Evolutionary conservation across 148 eudicot species (phyloP), one percentile per base, ranked within the genome.

Genomic region (Diospyros lotus): DNA sequence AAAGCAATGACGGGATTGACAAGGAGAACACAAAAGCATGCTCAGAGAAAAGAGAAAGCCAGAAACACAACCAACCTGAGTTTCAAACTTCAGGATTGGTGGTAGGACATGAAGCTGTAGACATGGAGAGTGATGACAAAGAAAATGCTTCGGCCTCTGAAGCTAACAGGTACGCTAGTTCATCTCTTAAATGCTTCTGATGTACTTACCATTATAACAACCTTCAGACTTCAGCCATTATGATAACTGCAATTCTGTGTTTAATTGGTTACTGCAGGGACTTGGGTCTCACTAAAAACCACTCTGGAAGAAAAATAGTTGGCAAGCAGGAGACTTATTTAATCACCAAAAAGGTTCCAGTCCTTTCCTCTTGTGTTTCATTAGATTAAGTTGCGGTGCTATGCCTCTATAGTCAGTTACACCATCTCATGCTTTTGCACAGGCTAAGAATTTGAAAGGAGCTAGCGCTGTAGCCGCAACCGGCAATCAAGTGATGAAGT

Each of bases 91-190:
- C 78, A 67, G 79, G 58, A 68, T 28, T 28, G 28, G 65, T 48
- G 15, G 76, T 38, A 58, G 64, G 71, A 62, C 61, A 77, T 11
- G 55, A 40, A 12, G 58, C 38, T 48, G 76, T 81, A 46, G 67
- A 51, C 6, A 41, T 58, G 67, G 82, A 85, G 44, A 65, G 66
- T 44, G 87, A 85, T 65, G 89, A 86, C 79, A 93, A 89, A 82
- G 94, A 93, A 84, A 88, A 92, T 81, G 86, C 73, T 58, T 48
- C 61, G 17, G 85, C 83, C 59, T 75, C 83, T 69, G 73, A 87
- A 72, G 61, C 55, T 45, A 88, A 82, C 81, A 91, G 97, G 96
- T 91, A 46, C 18, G 41, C 28, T 42, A 68, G 44, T 58, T 15
- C 67, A 55, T 64, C 44, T 41, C 45, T 28, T 3, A 58, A 17